phyloP scores from a whole-genome alignment of 805 yeast genomes.

The Ogataea allantospora region DNA sequence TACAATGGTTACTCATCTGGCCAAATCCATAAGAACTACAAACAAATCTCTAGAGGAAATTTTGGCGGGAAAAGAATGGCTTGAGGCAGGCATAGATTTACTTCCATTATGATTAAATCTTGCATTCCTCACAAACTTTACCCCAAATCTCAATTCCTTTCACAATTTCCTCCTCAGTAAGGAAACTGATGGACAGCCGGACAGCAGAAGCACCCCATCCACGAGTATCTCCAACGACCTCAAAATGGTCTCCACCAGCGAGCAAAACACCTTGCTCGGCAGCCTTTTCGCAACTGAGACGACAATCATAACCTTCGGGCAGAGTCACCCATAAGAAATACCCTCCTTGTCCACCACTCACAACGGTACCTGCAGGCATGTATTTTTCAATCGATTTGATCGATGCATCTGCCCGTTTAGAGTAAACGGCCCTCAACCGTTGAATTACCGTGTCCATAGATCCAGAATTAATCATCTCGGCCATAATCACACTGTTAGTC shows the following conservation, averaged over 20 bases:
- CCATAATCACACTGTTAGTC: slow-evolving; percentile 62
- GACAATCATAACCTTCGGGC: slow-evolving; percentile 41
- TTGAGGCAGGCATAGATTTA: slow-evolving; percentile 44
- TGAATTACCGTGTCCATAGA: slow-evolving; percentile 46
- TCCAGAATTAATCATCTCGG: slow-evolving; percentile 56
- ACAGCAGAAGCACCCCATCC: slow-evolving; percentile 61
- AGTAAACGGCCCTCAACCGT: slow-evolving; percentile 43
- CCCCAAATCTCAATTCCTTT: slow-evolving; percentile 56
- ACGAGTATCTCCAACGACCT: slow-evolving; percentile 60
- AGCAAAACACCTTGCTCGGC: slow-evolving; percentile 51
- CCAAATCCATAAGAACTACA: slow-evolving; percentile 39
- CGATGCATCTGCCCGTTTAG: slow-evolving; percentile 45
- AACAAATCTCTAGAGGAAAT: slow-evolving; percentile 38
- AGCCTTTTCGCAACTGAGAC: slow-evolving; percentile 35
- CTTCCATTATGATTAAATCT: slow-evolving; percentile 31
- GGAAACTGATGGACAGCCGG: slow-evolving; percentile 57
- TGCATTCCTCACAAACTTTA: slow-evolving; percentile 28
- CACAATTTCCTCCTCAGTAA: slow-evolving; percentile 45
- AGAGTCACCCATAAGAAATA: slow-evolving; percentile 75
- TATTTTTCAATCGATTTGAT: slow-evolving; percentile 38
- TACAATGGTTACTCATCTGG: slow-evolving; percentile 35
- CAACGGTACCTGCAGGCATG: slow-evolving; percentile 54
- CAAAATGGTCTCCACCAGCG: slow-evolving; percentile 74
- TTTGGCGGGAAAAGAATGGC: slow-evolving; percentile 38
- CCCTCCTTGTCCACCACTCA: slow-evolving; percentile 78